Conservation (phyloP, 768 basidiomycete species). For the Hypholoma sublateritium region DNA sequence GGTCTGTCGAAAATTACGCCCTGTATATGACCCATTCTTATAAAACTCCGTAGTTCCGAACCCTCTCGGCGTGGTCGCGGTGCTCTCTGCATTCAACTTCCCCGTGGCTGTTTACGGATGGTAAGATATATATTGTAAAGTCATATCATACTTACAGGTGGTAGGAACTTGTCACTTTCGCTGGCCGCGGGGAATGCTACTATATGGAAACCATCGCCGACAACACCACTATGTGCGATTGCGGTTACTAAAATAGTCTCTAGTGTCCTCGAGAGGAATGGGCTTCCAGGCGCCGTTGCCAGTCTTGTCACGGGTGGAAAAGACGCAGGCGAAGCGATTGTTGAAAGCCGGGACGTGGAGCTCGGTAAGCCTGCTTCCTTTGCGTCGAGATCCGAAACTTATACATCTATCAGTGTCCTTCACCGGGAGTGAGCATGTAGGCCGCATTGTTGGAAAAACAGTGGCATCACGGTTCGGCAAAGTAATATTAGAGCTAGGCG, state of each 20-base stretch:
- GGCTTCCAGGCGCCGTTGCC: slow-evolving; percentile 81
- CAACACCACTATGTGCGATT: slow-evolving; percentile 86
- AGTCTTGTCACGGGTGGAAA: slow-evolving; percentile 82
- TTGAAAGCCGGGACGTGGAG: slow-evolving; percentile 71
- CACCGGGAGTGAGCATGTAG: slow-evolving; percentile 90
- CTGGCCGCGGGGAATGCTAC: slow-evolving; percentile 91
- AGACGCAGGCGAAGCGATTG: slow-evolving; percentile 77
- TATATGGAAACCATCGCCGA: slow-evolving; percentile 93
- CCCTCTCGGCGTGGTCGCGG: slow-evolving; percentile 70
- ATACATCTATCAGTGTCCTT: slow-evolving; percentile 69
- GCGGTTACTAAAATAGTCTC: slow-evolving; percentile 87
- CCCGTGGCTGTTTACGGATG: slow-evolving; percentile 93
- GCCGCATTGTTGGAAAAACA: slow-evolving; percentile 81
- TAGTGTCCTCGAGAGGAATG: slow-evolving; percentile 77
- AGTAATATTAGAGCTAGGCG: slow-evolving; percentile 87
- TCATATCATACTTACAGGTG: slow-evolving; percentile 8
- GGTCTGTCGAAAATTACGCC: slow-evolving; percentile 40
- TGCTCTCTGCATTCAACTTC: slow-evolving; percentile 95
- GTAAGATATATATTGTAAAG: slow-evolving; percentile 32
- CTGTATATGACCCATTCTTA: slow-evolving; percentile 11
- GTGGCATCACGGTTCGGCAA: slow-evolving; percentile 91
- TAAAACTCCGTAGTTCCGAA: slow-evolving; percentile 69
- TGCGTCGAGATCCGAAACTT: slow-evolving; percentile 3
- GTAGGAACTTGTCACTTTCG: slow-evolving; percentile 88
- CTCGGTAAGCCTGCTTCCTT: slow-evolving; percentile 49